These are phyloP conservation scores for Hypoxylon sp. DNA, from an alignment of 2,329 filamentous ascomycete species.

Conservation along the genomic window DNA sequence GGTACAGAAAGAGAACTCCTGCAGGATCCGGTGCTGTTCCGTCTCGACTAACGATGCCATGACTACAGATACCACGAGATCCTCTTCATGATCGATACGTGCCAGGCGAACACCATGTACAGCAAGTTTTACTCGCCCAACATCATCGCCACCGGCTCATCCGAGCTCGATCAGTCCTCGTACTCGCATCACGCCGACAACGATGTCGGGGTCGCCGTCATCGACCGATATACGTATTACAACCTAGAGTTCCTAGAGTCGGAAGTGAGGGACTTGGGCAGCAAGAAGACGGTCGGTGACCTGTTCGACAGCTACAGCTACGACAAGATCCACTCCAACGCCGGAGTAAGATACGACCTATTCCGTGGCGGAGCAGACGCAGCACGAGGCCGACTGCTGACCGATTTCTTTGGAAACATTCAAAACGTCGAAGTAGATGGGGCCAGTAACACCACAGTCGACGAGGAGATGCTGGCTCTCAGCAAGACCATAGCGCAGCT, in stretches of 20 bases:
- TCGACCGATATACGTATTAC: slow-evolving; percentile 98
- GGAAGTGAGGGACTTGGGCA: slow-evolving; percentile 83
- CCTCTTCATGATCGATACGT: slow-evolving; percentile 99
- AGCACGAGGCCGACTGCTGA: slow-evolving; percentile 81
- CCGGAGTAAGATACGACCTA: slow-evolving; percentile 93
- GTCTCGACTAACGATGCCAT: slow-evolving; percentile 15
- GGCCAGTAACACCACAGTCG: slow-evolving; percentile 63
- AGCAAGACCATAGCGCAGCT: slow-evolving; percentile 69
- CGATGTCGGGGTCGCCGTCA: slow-evolving; percentile 96
- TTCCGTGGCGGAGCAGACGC: slow-evolving; percentile 83
- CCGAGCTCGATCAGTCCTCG: slow-evolving; percentile 92
- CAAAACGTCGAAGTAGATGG: slow-evolving; percentile 92
- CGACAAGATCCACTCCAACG: slow-evolving; percentile 90
- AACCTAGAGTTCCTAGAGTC: slow-evolving; percentile 96
- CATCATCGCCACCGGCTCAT: slow-evolving; percentile 97
- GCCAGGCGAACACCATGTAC: slow-evolving; percentile 99
- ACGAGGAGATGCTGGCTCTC: slow-evolving; percentile 80
- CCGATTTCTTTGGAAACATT: slow-evolving; percentile 98
- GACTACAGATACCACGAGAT: slow-evolving; percentile 84
- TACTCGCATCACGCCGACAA: slow-evolving; percentile 99
- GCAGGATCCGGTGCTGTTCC: background rate
- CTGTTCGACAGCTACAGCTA: slow-evolving; percentile 97
- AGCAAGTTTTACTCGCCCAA: slow-evolving; percentile 97
- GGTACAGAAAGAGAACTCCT: slow-evolving; percentile 54
- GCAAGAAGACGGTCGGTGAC: slow-evolving; percentile 89